Conservation (phyloP, 2,329 filamentous ascomycete genomes). For the Botryotinia convoluta region DNA sequence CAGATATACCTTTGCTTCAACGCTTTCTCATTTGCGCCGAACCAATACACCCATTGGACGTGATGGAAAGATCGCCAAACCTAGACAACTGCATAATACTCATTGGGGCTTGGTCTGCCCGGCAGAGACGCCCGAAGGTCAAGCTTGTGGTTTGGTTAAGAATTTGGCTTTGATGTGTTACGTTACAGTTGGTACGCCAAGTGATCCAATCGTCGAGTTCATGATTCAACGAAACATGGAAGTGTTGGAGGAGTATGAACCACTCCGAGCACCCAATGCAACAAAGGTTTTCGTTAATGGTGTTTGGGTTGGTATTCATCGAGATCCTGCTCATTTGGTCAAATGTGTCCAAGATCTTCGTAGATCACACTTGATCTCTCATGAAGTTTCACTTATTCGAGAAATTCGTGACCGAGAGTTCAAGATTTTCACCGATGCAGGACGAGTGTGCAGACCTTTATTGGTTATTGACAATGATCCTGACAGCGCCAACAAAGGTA, state of each 20-base stretch:
- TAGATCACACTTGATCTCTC: constrained; percentile 78
- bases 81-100: constrained; percentile 95
- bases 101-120: constrained; percentile 98
- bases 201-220: constrained; percentile 87
- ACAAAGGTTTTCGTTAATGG: constrained; percentile 99
- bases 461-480: constrained; percentile 89
- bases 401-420: constrained; percentile 98
- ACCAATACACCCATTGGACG: constrained; percentile 97
- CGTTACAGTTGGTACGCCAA: constrained; percentile 90
- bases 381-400: constrained; percentile 90
- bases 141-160: constrained; percentile 97
- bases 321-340: constrained; percentile 83
- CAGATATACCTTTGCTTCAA: constrained; percentile 95
- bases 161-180: constrained; percentile 98
- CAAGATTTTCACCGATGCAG: constrained; percentile 97
- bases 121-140: constrained; percentile 95
- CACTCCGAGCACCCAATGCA: constrained; percentile 78
- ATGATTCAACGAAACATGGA: constrained; percentile 97
- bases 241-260: constrained; percentile 91
- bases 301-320: constrained; percentile 94
- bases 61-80: constrained; percentile 97
- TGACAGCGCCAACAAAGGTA: constrained; percentile 71
- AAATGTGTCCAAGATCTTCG: constrained; percentile 74
- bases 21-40: constrained; percentile 90
- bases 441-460: constrained; percentile 87